A percentile compares a stretch with the other conserved stretches of the same genome.
phyloP scores from a whole-genome alignment of 2,329 filamentous ascomycete species.

The Fusarium veterinarium region DNA sequence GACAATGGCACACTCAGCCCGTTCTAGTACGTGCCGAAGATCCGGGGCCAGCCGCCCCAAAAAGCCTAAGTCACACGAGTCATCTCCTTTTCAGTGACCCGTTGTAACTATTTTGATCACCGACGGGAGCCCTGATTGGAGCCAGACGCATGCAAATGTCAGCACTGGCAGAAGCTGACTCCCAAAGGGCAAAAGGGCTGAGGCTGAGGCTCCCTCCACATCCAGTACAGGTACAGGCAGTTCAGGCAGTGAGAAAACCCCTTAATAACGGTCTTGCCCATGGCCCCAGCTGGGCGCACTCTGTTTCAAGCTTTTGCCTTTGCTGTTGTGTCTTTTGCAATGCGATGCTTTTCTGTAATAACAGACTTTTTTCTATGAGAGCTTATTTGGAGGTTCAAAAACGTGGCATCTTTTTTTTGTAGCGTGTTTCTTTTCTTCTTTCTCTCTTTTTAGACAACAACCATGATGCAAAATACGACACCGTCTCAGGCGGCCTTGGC shows the following conservation, averaged over 20 bases:
- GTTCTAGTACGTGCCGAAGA: background rate
- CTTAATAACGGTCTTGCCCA: background rate
- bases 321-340: background rate
- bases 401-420: background rate
- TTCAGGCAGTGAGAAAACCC: background rate
- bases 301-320: background rate
- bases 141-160: background rate
- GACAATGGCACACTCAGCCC: background rate
- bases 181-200: background rate
- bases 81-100: background rate
- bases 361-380: background rate
- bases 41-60: background rate
- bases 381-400: background rate
- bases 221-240: background rate
- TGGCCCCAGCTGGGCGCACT: background rate
- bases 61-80: background rate
- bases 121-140: background rate
- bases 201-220: background rate
- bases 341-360: background rate
- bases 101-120: background rate
- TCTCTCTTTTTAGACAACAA: background rate
- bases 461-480: background rate
- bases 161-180: background rate
- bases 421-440: background rate
- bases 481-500: background rate